A percentile compares a stretch with the other conserved stretches of the same genome.
Conservation (phyloP, 805 yeast species). For the Candida boleticola region DNA sequence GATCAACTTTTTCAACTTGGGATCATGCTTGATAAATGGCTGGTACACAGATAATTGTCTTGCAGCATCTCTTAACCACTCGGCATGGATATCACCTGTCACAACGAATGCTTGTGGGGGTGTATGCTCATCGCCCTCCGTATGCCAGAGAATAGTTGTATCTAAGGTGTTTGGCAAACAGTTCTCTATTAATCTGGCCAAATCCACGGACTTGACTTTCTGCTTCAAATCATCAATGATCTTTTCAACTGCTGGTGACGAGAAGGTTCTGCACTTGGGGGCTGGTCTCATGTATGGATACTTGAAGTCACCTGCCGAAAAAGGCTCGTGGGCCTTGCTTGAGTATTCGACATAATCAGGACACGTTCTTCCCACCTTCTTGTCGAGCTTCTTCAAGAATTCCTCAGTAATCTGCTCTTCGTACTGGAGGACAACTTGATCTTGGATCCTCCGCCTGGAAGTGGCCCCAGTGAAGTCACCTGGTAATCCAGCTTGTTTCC, state of each 20-base stretch:
- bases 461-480: not conserved
- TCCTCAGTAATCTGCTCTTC: slow-evolving; percentile 10
- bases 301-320: slow-evolving; percentile 50
- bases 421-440: not conserved
- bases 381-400: slow-evolving; percentile 18
- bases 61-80: slow-evolving; percentile 88
- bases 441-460: not conserved
- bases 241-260: slow-evolving; percentile 58
- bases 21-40: slow-evolving; percentile 54
- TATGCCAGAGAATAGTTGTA: slow-evolving; percentile 79
- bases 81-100: slow-evolving; percentile 92
- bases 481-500: no score
- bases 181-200: slow-evolving; percentile 75
- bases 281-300: slow-evolving; percentile 80
- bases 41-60: slow-evolving; percentile 78
- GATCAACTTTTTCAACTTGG: slow-evolving; percentile 48
- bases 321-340: slow-evolving; percentile 51
- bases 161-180: slow-evolving; percentile 86
- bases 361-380: slow-evolving; percentile 35
- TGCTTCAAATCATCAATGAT: slow-evolving; percentile 51
- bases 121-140: slow-evolving; percentile 10
- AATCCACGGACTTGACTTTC: slow-evolving; percentile 57
- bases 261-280: slow-evolving; percentile 68
- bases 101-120: slow-evolving; percentile 57
- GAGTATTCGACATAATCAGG: slow-evolving; percentile 66